Evolutionary conservation across 78 protist genomes (phyloP).

Genomic region (slime mould (Dictyostelium discoideum)): DNA sequence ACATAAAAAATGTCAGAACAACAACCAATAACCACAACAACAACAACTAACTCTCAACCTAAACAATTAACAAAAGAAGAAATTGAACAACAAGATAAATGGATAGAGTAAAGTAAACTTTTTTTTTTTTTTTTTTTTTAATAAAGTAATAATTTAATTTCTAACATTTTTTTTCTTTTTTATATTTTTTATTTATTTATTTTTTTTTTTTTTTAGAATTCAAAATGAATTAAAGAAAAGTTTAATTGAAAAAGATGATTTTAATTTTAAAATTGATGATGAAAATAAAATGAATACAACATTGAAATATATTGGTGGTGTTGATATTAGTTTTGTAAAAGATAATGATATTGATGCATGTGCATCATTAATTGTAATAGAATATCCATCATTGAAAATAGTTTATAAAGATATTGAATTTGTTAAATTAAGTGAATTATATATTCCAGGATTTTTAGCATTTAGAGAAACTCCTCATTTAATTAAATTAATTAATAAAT

Average conservation of each 20-base stretch:
- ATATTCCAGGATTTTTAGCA: slow-evolving; percentile 85
- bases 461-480: slow-evolving; percentile 70
- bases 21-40: neutral
- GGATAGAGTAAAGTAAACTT: neutral
- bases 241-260: slow-evolving; percentile 6
- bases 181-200: too few species aligned
- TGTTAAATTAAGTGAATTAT: slow-evolving; percentile 52
- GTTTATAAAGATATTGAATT: slow-evolving; percentile 42
- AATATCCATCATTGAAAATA: slow-evolving; percentile 58
- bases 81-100: neutral
- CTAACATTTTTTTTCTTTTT: neutral
- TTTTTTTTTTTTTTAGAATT: neutral
- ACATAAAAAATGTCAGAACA: neutral
- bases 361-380: slow-evolving; percentile 63
- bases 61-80: neutral
- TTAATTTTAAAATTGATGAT: slow-evolving; percentile 4
- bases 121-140: too few species aligned
- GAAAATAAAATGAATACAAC: neutral
- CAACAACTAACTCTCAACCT: neutral
- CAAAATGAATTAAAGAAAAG: slow-evolving; percentile 51
- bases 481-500: slow-evolving; percentile 12
- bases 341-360: slow-evolving; percentile 81
- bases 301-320: slow-evolving; percentile 68
- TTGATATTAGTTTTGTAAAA: slow-evolving; percentile 79
- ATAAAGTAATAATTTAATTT: too few species aligned